Conservation (phyloP, 129 eudicot genomes). For the Escallonia herrerae region DNA sequence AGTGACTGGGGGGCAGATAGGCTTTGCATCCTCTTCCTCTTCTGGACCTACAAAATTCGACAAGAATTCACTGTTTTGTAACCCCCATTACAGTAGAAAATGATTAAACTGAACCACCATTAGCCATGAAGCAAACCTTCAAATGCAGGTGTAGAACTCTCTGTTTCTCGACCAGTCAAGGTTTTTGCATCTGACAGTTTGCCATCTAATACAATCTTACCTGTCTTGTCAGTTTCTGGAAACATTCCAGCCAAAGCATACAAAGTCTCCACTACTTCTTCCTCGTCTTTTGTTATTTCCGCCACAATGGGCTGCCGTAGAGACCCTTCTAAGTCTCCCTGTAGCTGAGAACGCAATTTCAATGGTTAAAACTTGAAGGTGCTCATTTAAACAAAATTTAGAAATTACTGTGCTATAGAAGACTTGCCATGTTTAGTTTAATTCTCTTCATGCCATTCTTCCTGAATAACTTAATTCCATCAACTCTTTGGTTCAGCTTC, state of each 20-base stretch:
- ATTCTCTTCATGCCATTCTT: conserved; percentile 30
- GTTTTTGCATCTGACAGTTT: conserved; percentile 19
- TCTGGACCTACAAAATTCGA: conserved; percentile 8
- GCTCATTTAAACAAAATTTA: neutral
- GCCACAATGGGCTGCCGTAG: conserved; percentile 3
- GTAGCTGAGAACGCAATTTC: conserved; percentile 18
- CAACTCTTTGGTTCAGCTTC: conserved; percentile 13
- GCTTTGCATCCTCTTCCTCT: conserved; percentile 11
- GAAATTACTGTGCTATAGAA: neutral
- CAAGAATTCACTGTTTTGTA: neutral
- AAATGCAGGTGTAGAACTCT: neutral
- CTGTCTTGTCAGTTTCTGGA: conserved; percentile 11
- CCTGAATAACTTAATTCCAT: conserved; percentile 16
- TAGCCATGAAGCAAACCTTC: conserved; percentile 9
- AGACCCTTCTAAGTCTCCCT: conserved; percentile 11
- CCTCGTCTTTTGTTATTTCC: conserved; percentile 46
- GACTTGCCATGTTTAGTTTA: conserved; percentile 28
- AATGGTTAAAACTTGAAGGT: conserved; percentile 2
- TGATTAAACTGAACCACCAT: neutral
- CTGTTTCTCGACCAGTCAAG: neutral
- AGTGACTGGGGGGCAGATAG: neutral
- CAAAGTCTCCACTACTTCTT: conserved; percentile 64
- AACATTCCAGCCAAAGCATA: conserved; percentile 48
- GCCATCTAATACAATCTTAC: neutral
- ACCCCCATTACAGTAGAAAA: neutral